Conservation (phyloP, 1,284 basidiomycete genomes). For the Schizopora paradoxa region DNA sequence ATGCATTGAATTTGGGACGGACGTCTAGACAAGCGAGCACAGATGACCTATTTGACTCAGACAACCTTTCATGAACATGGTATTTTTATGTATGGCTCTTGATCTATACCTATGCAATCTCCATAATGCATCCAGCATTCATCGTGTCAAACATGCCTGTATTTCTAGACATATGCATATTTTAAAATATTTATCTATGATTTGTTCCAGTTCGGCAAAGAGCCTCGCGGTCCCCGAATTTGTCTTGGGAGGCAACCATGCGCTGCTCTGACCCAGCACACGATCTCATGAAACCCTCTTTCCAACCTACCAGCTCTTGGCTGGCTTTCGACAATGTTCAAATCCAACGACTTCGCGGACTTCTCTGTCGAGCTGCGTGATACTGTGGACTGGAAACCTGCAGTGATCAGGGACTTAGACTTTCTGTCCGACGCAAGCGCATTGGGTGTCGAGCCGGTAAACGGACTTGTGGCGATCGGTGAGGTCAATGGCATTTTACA, state of each 20-base stretch:
- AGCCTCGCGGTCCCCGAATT: no score
- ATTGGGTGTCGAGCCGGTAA: constrained; percentile 66
- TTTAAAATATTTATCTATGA: no score
- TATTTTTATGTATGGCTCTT: no score
- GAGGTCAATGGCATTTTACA: constrained; percentile 18
- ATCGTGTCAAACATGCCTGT: no score
- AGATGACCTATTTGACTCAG: not conserved
- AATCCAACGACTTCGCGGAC: constrained; percentile 36
- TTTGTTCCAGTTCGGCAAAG: no score
- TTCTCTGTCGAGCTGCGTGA: constrained; percentile 54
- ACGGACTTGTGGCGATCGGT: constrained; percentile 71
- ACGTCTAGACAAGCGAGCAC: constrained; percentile 7
- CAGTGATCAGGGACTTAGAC: constrained; percentile 41
- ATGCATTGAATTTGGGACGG: constrained; percentile 13
- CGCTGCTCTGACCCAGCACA: no score
- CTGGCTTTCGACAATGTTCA: not conserved
- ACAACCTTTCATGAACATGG: not conserved
- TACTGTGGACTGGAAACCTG: constrained; percentile 50
- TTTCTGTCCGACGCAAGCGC: constrained; percentile 54
- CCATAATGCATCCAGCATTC: no score
- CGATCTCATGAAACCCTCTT: not conserved
- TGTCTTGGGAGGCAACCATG: no score
- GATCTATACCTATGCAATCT: no score
- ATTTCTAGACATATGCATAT: no score
- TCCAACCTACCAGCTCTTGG: not conserved